Conservation (phyloP, 257 asterid species). For the Penstemon newberryi region DNA sequence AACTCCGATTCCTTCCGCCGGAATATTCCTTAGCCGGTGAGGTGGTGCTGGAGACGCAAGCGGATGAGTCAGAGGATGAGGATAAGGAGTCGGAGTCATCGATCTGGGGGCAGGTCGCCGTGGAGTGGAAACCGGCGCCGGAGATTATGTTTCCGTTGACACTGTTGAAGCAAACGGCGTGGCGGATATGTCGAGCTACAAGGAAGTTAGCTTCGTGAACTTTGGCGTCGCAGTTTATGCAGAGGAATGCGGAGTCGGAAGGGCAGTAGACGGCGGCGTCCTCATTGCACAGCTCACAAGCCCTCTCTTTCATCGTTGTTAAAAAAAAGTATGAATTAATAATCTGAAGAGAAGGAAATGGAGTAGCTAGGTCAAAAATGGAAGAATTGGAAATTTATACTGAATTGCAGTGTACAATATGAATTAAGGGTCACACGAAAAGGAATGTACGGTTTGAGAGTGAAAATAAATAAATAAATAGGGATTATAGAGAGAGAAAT, state of each 20-base stretch:
- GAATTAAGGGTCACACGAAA: not conserved
- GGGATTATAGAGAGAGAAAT: no score
- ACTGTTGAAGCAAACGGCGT: constrained; percentile 37
- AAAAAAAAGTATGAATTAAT: not conserved
- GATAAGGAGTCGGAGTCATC: constrained; percentile 31
- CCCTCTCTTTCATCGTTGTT: constrained; percentile 25
- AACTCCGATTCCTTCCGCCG: constrained; percentile 6
- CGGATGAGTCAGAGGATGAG: constrained; percentile 32
- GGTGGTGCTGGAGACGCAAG: constrained; percentile 49
- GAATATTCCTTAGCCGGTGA: constrained; percentile 26
- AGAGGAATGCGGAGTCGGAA: constrained; percentile 63
- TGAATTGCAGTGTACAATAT: not conserved
- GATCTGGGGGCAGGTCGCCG: constrained; percentile 19
- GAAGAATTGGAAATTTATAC: not conserved
- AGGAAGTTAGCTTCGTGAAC: constrained; percentile 67
- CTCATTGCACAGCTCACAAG: constrained; percentile 53
- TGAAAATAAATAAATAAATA: no score
- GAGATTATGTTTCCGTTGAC: constrained; percentile 25
- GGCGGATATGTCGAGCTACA: constrained; percentile 65
- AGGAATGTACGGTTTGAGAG: not conserved
- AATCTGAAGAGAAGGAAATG: not conserved
- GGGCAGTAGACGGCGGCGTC: constrained; percentile 50
- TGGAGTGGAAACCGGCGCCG: constrained; percentile 15
- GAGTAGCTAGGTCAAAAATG: no score
- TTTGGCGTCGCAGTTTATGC: constrained; percentile 49